These are phyloP conservation scores for Fistulinella staudtii DNA, from an alignment of 1,284 basidiomycete genomes.

Conservation along the genomic window DNA sequence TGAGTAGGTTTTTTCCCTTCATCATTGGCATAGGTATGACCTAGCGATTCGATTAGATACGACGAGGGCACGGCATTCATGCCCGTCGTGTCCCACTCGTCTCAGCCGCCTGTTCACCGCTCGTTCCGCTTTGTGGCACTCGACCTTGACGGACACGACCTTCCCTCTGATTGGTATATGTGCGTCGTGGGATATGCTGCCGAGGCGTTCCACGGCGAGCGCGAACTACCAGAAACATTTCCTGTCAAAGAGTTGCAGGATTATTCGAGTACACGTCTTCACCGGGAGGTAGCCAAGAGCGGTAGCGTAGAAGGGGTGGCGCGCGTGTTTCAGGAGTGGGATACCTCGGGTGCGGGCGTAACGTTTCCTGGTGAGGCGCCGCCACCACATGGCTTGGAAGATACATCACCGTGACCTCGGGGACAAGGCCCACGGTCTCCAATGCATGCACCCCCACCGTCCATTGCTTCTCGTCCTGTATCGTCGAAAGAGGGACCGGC, in stretches of 20 bases:
- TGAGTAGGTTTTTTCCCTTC: constrained; percentile 47
- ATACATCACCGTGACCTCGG: constrained; percentile 30
- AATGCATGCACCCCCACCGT: no score
- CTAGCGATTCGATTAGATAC: constrained; percentile 46
- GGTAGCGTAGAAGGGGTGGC: constrained; percentile 8
- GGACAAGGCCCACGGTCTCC: no score
- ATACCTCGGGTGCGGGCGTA: neutral
- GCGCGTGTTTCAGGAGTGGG: constrained; percentile 18
- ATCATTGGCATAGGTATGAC: neutral
- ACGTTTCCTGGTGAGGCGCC: constrained; percentile 45
- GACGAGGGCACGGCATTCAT: constrained; percentile 77
- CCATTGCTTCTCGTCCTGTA: no score
- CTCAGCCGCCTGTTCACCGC: constrained; percentile 54
- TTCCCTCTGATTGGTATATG: constrained; percentile 80
- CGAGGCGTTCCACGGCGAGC: constrained; percentile 62
- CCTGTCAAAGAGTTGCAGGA: constrained; percentile 70
- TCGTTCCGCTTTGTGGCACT: constrained; percentile 59
- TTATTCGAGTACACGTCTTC: constrained; percentile 63
- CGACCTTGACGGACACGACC: constrained; percentile 67
- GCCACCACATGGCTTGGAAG: constrained; percentile 65
- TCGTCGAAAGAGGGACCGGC: no score
- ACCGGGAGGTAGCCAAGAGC: neutral
- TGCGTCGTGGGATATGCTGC: constrained; percentile 68
- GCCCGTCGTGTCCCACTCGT: constrained; percentile 57
- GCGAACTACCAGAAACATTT: constrained; percentile 56